phyloP scores from a whole-genome alignment of 352 stramenopile genomes.

The Phytopythium oedochilum region DNA sequence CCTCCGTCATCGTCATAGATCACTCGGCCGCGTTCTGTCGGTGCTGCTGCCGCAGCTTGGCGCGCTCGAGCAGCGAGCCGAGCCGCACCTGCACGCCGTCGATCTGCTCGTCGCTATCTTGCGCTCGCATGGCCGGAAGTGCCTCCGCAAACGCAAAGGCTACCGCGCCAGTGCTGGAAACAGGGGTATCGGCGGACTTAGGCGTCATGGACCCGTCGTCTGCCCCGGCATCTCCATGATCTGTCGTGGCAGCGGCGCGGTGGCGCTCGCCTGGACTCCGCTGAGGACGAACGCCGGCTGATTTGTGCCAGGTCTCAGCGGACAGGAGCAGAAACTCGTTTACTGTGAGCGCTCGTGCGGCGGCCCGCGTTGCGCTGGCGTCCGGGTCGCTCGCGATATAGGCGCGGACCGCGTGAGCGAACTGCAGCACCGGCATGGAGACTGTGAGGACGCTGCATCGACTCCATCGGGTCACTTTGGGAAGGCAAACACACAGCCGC shows the following conservation, averaged over 20 bases:
- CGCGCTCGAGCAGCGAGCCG: slow-evolving; percentile 29
- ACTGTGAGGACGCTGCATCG: background rate
- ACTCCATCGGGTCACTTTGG: too few relatives aligned
- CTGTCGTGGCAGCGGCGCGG: background rate
- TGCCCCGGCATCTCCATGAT: background rate
- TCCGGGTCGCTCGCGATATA: slow-evolving; percentile 26
- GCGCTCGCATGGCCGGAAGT: background rate
- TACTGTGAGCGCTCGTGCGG: slow-evolving; percentile 24
- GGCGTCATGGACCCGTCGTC: slow-evolving; percentile 3
- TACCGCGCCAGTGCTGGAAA: slow-evolving; percentile 16
- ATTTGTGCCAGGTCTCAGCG: slow-evolving; percentile 40
- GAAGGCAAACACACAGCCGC: background rate
- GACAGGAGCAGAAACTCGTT: slow-evolving; percentile 45
- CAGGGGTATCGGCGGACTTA: slow-evolving; percentile 1
- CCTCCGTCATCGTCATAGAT: background rate
- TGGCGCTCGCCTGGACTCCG: slow-evolving; percentile 5
- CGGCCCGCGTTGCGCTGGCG: slow-evolving; percentile 8
- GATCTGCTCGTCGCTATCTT: slow-evolving; percentile 4
- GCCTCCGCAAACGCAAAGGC: background rate
- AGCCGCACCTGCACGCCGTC: slow-evolving; percentile 26
- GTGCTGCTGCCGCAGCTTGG: slow-evolving; percentile 25
- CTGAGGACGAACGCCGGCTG: background rate
- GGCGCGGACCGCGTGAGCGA: slow-evolving; percentile 36
- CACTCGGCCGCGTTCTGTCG: background rate
- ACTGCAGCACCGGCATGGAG: slow-evolving; percentile 15